phyloP scores from a whole-genome alignment of 345 rosid species.

The Hibiscus syriacus region DNA sequence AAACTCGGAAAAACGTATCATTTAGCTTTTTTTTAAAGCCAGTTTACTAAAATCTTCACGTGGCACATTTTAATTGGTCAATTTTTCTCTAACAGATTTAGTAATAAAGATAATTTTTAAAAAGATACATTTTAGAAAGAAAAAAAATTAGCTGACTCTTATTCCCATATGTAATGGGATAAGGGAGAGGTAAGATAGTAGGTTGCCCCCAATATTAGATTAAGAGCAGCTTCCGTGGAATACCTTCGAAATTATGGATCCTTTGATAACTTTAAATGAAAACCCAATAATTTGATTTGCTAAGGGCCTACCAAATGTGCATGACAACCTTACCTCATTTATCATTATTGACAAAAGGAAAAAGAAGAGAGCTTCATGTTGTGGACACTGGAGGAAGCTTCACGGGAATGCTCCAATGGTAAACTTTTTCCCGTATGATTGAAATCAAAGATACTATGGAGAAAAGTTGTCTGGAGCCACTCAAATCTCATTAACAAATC shows the following conservation, averaged over 20 bases:
- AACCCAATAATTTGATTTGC: slow-evolving; percentile 8
- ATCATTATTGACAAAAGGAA: background rate
- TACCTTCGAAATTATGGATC: no score
- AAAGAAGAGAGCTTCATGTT: background rate
- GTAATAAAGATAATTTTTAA: no score
- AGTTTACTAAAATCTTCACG: no score
- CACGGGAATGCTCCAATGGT: slow-evolving; percentile 21
- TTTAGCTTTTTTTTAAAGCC: no score
- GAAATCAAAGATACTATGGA: slow-evolving; percentile 19
- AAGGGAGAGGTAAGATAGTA: no score
- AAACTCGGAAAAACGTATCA: no score
- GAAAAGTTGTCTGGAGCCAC: slow-evolving; percentile 15
- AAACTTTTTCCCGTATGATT: slow-evolving; percentile 21
- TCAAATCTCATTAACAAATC: background rate
- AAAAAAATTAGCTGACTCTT: background rate
- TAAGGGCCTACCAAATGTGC: slow-evolving; percentile 2
- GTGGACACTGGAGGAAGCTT: slow-evolving; percentile 18
- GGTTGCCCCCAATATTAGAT: no score
- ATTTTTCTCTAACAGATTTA: no score
- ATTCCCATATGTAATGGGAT: no score
- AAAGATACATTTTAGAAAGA: no score
- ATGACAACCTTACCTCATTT: slow-evolving; percentile 37
- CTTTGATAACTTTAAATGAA: background rate
- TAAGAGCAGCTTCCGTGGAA: no score
- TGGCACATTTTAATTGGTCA: no score